Percentiles rank a stretch among this genome's conserved stretches.
These are phyloP conservation scores for Phoma herbarum DNA, from an alignment of 2,329 filamentous ascomycete species.

Conservation along the genomic window DNA sequence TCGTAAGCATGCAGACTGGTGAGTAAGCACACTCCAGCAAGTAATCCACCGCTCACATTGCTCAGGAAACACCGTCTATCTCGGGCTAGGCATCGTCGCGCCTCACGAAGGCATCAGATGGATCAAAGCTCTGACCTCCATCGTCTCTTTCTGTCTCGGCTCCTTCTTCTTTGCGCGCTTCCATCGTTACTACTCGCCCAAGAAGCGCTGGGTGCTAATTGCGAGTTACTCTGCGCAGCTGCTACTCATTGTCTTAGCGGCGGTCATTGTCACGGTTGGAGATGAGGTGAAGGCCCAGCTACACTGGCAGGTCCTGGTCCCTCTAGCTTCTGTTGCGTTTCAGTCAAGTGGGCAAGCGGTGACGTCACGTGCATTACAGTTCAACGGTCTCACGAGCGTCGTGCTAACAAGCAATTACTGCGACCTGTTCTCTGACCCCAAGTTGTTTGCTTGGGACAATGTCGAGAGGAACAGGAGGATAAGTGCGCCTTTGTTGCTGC, in stretches of 20 bases:
- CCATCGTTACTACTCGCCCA: slow-evolving; percentile 69
- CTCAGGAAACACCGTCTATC: slow-evolving; percentile 76
- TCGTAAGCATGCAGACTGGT: slow-evolving; percentile 87
- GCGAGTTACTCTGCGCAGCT: slow-evolving; percentile 53
- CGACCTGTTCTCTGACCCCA: slow-evolving; percentile 75
- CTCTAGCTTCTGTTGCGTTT: slow-evolving; percentile 75
- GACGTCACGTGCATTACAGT: slow-evolving; percentile 73
- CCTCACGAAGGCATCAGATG: slow-evolving; percentile 64
- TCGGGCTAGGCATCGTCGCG: slow-evolving; percentile 75
- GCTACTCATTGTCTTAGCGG: slow-evolving; percentile 53
- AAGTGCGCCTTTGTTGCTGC: slow-evolving; percentile 60
- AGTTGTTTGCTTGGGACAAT: slow-evolving; percentile 58
- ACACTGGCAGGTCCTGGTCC: slow-evolving; percentile 65
- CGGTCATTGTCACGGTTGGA: slow-evolving; percentile 56
- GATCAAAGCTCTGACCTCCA: slow-evolving; percentile 76
- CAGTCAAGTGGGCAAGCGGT: slow-evolving; percentile 82
- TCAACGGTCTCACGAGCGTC: slow-evolving; percentile 76
- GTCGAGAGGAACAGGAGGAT: slow-evolving; percentile 63
- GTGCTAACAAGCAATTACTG: slow-evolving; percentile 85
- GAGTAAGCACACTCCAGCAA: slow-evolving; percentile 31
- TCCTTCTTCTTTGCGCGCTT: slow-evolving; percentile 75
- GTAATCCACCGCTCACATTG: slow-evolving; percentile 21
- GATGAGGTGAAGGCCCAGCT: slow-evolving; percentile 52
- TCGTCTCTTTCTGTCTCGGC: slow-evolving; percentile 74
- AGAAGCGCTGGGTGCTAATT: slow-evolving; percentile 71